Evolutionary conservation across 805 yeast species (phyloP).

Genomic region (Aciculoconidium aculeatum): DNA sequence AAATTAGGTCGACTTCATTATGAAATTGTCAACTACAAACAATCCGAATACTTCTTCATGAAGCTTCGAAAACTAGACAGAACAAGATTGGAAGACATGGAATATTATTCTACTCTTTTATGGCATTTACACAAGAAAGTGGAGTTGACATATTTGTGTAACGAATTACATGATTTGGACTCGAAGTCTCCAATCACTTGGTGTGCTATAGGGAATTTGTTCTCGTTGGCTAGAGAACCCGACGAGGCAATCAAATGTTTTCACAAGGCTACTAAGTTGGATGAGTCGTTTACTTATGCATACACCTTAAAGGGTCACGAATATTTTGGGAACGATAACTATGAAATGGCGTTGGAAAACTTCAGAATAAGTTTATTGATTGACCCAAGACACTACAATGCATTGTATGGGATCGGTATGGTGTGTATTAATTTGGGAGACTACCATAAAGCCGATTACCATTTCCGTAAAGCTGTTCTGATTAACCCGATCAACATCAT

Average conservation of each 20-base stretch:
- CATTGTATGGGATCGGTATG: conserved; percentile 94
- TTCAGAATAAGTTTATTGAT: conserved; percentile 73
- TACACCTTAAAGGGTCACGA: conserved; percentile 95
- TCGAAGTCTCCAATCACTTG: conserved; percentile 75
- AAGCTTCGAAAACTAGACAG: conserved; percentile 65
- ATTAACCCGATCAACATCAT: conserved; percentile 90
- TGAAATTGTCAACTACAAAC: conserved; percentile 81
- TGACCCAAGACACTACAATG: conserved; percentile 85
- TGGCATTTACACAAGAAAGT: conserved; percentile 89
- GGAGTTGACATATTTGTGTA: conserved; percentile 74
- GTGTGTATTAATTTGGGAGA: conserved; percentile 84
- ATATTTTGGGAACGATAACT: conserved; percentile 78
- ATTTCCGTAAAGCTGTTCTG: conserved; percentile 79
- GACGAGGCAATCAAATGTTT: conserved; percentile 88
- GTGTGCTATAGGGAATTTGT: conserved; percentile 87
- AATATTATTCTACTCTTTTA: conserved; percentile 77
- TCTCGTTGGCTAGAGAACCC: conserved; percentile 76
- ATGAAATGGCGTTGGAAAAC: conserved; percentile 79
- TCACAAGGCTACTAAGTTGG: conserved; percentile 65
- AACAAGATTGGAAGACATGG: conserved; percentile 83
- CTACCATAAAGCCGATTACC: conserved; percentile 74
- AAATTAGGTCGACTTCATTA: conserved; percentile 77
- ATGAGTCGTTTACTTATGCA: conserved; percentile 74
- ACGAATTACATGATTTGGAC: conserved; percentile 67
- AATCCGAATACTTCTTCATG: conserved; percentile 59